Base-by-base conservation (phyloP, 73 alveolate species). In the Blepharisma japonicum region DNA sequence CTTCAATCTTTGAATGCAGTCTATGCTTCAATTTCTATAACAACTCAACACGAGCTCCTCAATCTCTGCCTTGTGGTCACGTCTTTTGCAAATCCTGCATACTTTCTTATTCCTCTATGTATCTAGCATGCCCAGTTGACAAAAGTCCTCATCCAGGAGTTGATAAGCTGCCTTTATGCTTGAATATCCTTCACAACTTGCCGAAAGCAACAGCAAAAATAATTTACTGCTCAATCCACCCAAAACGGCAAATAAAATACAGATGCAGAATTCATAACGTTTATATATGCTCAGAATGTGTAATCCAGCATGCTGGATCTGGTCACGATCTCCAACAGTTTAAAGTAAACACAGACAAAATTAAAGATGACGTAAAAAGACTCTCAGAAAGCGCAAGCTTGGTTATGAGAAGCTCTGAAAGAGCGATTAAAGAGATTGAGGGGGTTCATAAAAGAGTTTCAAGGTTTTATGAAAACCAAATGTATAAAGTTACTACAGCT, bases 51-150 rank as follows among this genome's bases (percentile, higher is more conserved):
- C 56, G 54, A 61, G 67, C 50, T 53, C 87, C 86, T 21, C 79
- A 67, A n/a, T 83, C 77, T 5, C 80, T 78, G 7, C 87, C 86
- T 20, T 83, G 91, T 61, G 91, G 91, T 2, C 91, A 83, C 76
- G 68, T 84, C 7, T 83, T 76, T 56, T 83, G 91, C 77, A 21
- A 39, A 79, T 66, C 45, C 47, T 83, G 91, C 47, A 46, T 79
- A 2, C 54, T 53, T 68, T 39, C 50, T 39, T 18, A 68, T 38
- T 45, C 45, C 74, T 70, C 68, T 42, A 71, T 78, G 27, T 6
- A 27, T 1, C 48, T n/a, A 54, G 78, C 79, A 46, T 83, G 91
- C 83, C 91, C 91, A 14, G 45, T 68, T 18, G 91, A 83, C 68
- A 83, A 78, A 55, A 38, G 68, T 11, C 80, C 79, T 8, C 86